Conservation (phyloP, 2,329 filamentous ascomycete genomes). For the Aureobasidium sp. region DNA sequence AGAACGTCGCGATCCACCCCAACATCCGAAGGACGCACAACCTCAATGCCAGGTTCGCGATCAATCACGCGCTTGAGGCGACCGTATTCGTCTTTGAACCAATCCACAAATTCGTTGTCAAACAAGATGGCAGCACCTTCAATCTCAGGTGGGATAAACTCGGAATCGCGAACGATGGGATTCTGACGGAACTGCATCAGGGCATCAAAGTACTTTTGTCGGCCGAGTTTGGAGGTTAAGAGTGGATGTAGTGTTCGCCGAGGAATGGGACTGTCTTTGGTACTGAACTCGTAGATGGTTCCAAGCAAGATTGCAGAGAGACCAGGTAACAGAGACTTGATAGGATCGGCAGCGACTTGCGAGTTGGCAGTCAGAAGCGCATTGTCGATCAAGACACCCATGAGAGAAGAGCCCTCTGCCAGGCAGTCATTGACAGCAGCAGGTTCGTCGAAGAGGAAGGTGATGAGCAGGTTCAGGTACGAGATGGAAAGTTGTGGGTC, state of each 20-base stretch:
- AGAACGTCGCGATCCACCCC: constrained; percentile 91
- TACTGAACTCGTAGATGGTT: constrained; percentile 92
- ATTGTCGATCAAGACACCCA: constrained; percentile 37
- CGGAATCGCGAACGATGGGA: constrained; percentile 64
- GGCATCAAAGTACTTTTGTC: constrained; percentile 80
- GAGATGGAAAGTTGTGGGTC: constrained; percentile 75
- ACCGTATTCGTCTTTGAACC: constrained; percentile 93
- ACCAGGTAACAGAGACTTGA: constrained; percentile 66
- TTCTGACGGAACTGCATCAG: constrained; percentile 71
- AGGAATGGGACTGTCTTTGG: constrained; percentile 88
- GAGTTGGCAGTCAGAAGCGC: constrained; percentile 49
- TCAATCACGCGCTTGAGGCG: constrained; percentile 79
- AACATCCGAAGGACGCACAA: constrained; percentile 71
- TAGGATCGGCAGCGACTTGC: constrained; percentile 33
- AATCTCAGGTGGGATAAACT: constrained; percentile 54
- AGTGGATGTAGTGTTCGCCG: constrained; percentile 74
- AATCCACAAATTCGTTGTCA: constrained; percentile 79
- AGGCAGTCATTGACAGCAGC: constrained; percentile 90
- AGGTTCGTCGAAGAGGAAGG: constrained; percentile 88
- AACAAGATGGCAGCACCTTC: constrained; percentile 41
- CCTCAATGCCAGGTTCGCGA: constrained; percentile 80
- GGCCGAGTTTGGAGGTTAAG: constrained; percentile 67
- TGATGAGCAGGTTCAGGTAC: constrained; percentile 81
- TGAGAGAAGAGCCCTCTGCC: constrained; percentile 84
- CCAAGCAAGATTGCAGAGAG: constrained; percentile 79